A percentile compares a stretch with the other conserved stretches of the same genome.
These are phyloP conservation scores for Karstenula rhodostoma DNA, from an alignment of 2,329 filamentous ascomycete species.

Conservation along the genomic window DNA sequence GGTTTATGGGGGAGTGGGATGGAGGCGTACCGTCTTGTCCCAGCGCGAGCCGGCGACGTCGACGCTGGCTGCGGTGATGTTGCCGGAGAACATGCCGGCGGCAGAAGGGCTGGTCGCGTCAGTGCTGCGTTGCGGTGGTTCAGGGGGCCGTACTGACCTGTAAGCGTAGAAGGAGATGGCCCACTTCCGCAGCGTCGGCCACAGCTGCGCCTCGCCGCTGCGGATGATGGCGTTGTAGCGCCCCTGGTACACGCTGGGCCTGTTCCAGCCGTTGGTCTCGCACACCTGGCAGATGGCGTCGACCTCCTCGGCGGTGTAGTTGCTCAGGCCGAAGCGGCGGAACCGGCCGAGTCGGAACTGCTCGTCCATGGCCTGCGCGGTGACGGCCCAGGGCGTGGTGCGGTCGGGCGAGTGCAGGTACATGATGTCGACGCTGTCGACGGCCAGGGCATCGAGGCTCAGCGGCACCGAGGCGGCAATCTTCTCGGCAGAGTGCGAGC, in stretches of 20 bases:
- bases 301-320: conserved; percentile 28
- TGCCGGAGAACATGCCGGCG: conserved; percentile 16
- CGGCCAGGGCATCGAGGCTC: background rate
- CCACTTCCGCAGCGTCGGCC: conserved; percentile 52
- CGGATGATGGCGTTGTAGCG: conserved; percentile 49
- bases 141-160: conserved; percentile 14
- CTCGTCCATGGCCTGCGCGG: conserved; percentile 25
- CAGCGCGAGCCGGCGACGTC: conserved; percentile 43
- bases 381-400: conserved; percentile 21
- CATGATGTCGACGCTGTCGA: conserved; percentile 19
- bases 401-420: conserved; percentile 29
- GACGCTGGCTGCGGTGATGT: conserved; percentile 51
- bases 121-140: background rate
- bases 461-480: background rate
- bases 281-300: conserved; percentile 24
- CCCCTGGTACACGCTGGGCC: conserved; percentile 55
- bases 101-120: conserved; percentile 14
- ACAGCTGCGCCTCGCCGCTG: conserved; percentile 45
- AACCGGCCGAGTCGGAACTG: conserved; percentile 26
- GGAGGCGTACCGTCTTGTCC: conserved; percentile 42
- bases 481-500: conserved; percentile 3
- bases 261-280: conserved; percentile 24
- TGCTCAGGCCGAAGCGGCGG: conserved; percentile 27
- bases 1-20: conserved; percentile 47
- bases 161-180: conserved; percentile 54